Percentiles rank a stretch among this genome's conserved stretches.
phyloP scores from a whole-genome alignment of 108 stramenopile species.

The Cyclotella baltica region DNA sequence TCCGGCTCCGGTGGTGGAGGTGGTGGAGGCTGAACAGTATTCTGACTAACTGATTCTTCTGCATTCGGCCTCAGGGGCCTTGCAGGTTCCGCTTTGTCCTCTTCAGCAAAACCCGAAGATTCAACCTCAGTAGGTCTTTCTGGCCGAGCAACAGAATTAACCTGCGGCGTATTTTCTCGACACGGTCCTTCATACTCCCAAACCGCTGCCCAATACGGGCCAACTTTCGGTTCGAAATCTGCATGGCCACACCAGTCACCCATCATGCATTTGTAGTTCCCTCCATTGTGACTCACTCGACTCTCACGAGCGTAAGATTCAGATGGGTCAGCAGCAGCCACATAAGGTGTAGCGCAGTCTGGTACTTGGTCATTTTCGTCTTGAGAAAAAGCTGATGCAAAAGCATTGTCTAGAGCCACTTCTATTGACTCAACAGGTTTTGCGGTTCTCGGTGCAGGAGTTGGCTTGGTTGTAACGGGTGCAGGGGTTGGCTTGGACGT shows the following conservation, averaged over 20 bases:
- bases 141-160: background rate
- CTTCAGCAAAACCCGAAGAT: background rate
- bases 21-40: slow-evolving; percentile 1
- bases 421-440: background rate
- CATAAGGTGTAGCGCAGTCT: slow-evolving; percentile 9
- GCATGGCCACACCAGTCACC: slow-evolving; percentile 11
- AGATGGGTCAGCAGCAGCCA: background rate
- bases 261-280: slow-evolving; percentile 20
- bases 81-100: too few species aligned
- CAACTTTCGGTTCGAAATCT: slow-evolving; percentile 19
- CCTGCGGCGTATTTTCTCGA: background rate
- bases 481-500: background rate
- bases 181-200: slow-evolving; percentile 27
- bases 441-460: background rate
- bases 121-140: background rate
- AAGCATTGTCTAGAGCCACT: background rate
- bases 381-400: background rate
- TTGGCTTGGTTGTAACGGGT: background rate
- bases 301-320: slow-evolving; percentile 17
- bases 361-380: background rate
- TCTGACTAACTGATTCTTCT: background rate
- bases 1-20: background rate
- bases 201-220: slow-evolving; percentile 28
- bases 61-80: background rate
- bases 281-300: slow-evolving; percentile 9